Percentiles rank a stretch among this genome's conserved stretches.
Conservation (phyloP, 805 yeast genomes). For the Schwanniomyces occidentalis region DNA sequence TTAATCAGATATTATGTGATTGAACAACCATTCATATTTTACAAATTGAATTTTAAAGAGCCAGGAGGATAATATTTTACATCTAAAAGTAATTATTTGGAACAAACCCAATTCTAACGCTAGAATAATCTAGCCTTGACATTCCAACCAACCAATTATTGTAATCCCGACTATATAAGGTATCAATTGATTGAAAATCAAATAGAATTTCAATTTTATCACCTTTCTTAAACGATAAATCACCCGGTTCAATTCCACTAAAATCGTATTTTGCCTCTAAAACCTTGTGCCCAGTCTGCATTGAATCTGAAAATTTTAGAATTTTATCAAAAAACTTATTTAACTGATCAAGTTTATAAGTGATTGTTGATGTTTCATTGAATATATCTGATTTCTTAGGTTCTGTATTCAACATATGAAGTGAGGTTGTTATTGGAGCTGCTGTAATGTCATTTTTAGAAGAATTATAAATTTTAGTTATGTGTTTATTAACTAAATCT, state of each 20-base stretch:
- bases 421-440: conserved; percentile 26
- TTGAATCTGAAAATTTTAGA: not conserved
- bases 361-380: conserved; percentile 18
- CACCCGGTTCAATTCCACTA: conserved; percentile 36
- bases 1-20: too few relatives aligned
- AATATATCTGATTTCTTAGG: conserved; percentile 9
- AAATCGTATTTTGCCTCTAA: conserved; percentile 23
- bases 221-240: conserved; percentile 34
- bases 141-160: conserved; percentile 37
- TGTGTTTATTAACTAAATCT: conserved; percentile 18
- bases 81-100: conserved; percentile 28
- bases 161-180: conserved; percentile 18
- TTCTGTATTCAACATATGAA: conserved; percentile 2
- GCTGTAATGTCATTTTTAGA: conserved; percentile 32
- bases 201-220: conserved; percentile 33
- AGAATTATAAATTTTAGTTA: conserved; percentile 30
- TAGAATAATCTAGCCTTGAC: conserved; percentile 10
- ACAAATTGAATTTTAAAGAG: too few relatives aligned
- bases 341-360: conserved; percentile 26
- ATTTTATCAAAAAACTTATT: conserved; percentile 23
- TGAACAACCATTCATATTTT: too few relatives aligned
- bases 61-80: too few relatives aligned
- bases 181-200: conserved; percentile 27
- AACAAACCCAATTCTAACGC: conserved; percentile 35
- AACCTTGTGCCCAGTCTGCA: conserved; percentile 6